Evolutionary conservation across 345 rosid genomes (phyloP).

Genomic region (Eucalyptus caleyi): DNA sequence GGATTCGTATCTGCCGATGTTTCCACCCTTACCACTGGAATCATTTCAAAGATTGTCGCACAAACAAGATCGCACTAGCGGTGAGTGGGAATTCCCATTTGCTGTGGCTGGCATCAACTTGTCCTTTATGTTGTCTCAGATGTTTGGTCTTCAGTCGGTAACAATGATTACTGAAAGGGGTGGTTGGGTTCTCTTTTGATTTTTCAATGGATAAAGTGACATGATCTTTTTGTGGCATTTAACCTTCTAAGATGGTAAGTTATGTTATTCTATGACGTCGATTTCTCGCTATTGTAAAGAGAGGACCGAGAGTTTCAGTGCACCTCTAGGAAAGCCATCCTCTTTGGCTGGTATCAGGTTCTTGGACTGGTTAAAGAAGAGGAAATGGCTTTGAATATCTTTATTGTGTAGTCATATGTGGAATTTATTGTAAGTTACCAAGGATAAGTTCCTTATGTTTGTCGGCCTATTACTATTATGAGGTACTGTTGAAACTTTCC

Average conservation of each 20-base stretch:
- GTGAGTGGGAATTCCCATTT: constrained; percentile 96
- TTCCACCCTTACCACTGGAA: constrained; percentile 20
- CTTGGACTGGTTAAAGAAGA: not conserved
- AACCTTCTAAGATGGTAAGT: no score
- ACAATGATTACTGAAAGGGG: not conserved
- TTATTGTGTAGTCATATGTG: no score
- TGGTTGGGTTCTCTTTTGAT: not conserved
- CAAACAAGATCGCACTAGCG: constrained; percentile 67
- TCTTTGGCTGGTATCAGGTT: not conserved
- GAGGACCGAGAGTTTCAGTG: no score
- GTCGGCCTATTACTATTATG: not conserved
- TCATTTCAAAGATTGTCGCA: constrained; percentile 68
- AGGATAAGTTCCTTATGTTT: no score
- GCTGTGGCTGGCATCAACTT: constrained; percentile 89
- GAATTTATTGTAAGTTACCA: no score
- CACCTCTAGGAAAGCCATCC: not conserved
- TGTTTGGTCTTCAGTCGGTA: constrained; percentile 87
- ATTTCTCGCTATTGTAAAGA: no score
- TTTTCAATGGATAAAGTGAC: not conserved
- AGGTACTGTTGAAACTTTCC: not conserved
- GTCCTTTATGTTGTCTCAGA: constrained; percentile 75
- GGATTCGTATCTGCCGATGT: not conserved
- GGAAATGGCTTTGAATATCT: not conserved
- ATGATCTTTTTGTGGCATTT: not conserved
- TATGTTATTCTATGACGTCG: no score